phyloP scores from a whole-genome alignment of 257 asterid genomes.

The Plectranthus barbatus region DNA sequence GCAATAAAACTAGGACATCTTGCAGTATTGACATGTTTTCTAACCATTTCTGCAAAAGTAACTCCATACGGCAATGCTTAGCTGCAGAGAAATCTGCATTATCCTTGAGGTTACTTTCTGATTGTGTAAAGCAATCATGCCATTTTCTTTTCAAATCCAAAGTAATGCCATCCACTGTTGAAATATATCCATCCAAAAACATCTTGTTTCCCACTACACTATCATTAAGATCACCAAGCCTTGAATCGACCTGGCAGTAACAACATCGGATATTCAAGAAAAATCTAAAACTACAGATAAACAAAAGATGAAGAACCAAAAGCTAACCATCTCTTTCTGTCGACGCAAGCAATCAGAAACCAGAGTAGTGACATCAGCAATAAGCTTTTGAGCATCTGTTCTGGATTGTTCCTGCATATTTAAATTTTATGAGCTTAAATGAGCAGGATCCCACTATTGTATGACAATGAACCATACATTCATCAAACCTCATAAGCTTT shows the following conservation, averaged over 20 bases:
- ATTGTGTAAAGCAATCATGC: constrained; percentile 27
- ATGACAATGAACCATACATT: neutral
- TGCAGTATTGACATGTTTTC: neutral
- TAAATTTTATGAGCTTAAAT: constrained; percentile 14
- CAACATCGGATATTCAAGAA: neutral
- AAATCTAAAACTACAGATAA: neutral
- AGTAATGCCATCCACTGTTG: constrained; percentile 55
- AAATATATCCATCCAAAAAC: constrained; percentile 62
- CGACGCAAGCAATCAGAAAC: constrained; percentile 62
- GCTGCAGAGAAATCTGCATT: constrained; percentile 70
- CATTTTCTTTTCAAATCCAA: constrained; percentile 63
- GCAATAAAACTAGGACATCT: neutral
- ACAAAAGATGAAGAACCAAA: neutral
- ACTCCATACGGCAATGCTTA: constrained; percentile 83
- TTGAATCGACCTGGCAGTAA: constrained; percentile 52
- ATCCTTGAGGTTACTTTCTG: constrained; percentile 48
- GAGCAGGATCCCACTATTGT: neutral
- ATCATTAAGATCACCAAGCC: constrained; percentile 48
- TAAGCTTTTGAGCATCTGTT: constrained; percentile 60
- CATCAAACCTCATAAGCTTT: constrained; percentile 60
- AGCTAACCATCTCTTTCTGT: constrained; percentile 69
- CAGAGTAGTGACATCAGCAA: constrained; percentile 63
- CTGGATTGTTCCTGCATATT: constrained; percentile 55
- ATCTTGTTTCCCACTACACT: constrained; percentile 47
- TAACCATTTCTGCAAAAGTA: constrained; percentile 64